Evolutionary conservation across 495 filamentous ascomycete genomes (phyloP).

Genomic region (Aspergillus egyptiacus): DNA sequence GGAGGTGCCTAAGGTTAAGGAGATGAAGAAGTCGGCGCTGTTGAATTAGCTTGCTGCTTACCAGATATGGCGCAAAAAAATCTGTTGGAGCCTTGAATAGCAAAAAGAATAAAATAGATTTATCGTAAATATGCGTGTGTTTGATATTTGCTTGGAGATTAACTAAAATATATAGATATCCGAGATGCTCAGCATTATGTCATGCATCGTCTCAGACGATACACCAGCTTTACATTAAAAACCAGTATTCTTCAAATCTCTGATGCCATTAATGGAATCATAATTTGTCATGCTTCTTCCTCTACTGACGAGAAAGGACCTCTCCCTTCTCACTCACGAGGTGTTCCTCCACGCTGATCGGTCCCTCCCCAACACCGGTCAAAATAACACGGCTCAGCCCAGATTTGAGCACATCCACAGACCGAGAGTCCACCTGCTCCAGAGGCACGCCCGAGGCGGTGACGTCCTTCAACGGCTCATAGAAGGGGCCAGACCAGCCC

Average conservation of each 20-base stretch:
- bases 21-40: slow-evolving; percentile 49
- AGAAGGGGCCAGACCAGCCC: slow-evolving; percentile 57
- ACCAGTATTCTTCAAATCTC: neutral
- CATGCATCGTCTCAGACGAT: slow-evolving; percentile 8
- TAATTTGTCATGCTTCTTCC: neutral
- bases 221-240: neutral
- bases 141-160: neutral
- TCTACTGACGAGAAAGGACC: slow-evolving; percentile 27
- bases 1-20: slow-evolving; percentile 39
- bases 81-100: neutral
- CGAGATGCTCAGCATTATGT: slow-evolving; percentile 1
- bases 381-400: slow-evolving; percentile 85
- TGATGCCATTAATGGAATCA: slow-evolving; percentile 3
- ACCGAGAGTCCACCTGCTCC: slow-evolving; percentile 48
- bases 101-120: neutral
- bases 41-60: slow-evolving; percentile 32
- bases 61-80: neutral
- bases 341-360: slow-evolving; percentile 67
- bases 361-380: slow-evolving; percentile 89
- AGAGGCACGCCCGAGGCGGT: slow-evolving; percentile 42
- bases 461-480: slow-evolving; percentile 42
- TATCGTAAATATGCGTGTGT: neutral
- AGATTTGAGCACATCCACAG: slow-evolving; percentile 57
- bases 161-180: slow-evolving; percentile 1
- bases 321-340: slow-evolving; percentile 68